Evolutionary conservation across 768 basidiomycete genomes (phyloP), one percentile per base, ranked within the genome.

Genomic region (Termitomyces bulborhizus): DNA sequence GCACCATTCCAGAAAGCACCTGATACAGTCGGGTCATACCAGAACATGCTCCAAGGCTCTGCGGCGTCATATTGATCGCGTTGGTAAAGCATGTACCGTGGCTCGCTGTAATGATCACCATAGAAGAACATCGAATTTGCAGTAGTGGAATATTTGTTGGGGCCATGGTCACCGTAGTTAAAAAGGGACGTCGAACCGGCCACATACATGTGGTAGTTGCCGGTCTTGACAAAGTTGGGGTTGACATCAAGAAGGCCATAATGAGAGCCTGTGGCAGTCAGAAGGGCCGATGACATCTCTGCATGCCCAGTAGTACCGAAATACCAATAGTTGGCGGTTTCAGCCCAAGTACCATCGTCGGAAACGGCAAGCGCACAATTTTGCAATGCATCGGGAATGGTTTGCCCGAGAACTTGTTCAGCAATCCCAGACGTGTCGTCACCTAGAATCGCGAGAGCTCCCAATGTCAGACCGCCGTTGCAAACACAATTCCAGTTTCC

Each of bases 401-500:
- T 88, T 57, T 81, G 68, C 29, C 73, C 72, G 41, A 99, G 81
- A 21, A 96, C 72, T 47, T 80, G 72, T 54, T 74, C 63, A 0
- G 96, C 90, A 46, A 71, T 75, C 36, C 90, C 90, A 6, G 87
- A 87, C 13, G 78, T 81, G 62, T 96, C 87, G 61, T 95, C 90
- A 32, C 80, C 85, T 13, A 93, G 73, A 64, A 99, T 93, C 34
- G 97, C 94, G 55, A 99, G 84, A 1, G 97, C 82, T 45, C 80
- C 97, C 66, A 98, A 68, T 18, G 89, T 93, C 58, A 98, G 74
- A 55, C 97, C 97, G 46, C 83, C 81, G 68, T 98, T 98, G 76
- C 88, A 93, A 54, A 93, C 91, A 68, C 96, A 98, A 69, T 99
- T 99, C 97, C 97, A 99, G 77, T 98, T 99, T 18, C 96, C 96